A percentile compares a stretch with the other conserved stretches of the same genome.
phyloP scores from a whole-genome alignment of 2,329 filamentous ascomycete genomes.

The Pezicula radicicola region DNA sequence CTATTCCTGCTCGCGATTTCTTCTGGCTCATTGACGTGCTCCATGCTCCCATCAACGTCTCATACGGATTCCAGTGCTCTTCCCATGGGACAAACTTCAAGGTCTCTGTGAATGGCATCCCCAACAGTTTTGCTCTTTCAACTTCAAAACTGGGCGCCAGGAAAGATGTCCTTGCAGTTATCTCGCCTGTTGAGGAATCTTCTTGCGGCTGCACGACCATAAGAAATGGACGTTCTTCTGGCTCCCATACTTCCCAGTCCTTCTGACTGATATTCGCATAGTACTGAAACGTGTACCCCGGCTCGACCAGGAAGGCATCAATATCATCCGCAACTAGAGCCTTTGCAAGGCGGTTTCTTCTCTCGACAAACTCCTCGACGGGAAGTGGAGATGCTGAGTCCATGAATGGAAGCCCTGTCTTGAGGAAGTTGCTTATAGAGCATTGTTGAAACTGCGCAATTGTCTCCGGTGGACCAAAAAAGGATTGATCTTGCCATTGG shows the following conservation, averaged over 20 bases:
- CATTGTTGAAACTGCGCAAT: slow-evolving; percentile 39
- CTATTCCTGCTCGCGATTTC: slow-evolving; percentile 24
- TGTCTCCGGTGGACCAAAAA: slow-evolving; percentile 2
- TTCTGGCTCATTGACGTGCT: not conserved
- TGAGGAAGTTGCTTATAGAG: slow-evolving; percentile 44
- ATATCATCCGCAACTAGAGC: slow-evolving; percentile 48
- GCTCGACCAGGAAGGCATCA: slow-evolving; percentile 61
- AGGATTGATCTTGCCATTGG: not conserved
- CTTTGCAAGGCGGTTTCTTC: slow-evolving; percentile 52
- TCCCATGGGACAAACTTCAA: slow-evolving; percentile 58
- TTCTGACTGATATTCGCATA: slow-evolving; percentile 59
- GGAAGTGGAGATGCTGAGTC: slow-evolving; percentile 43
- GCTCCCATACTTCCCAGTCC: slow-evolving; percentile 65
- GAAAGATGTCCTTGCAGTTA: slow-evolving; percentile 54
- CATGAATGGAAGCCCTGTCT: slow-evolving; percentile 48
- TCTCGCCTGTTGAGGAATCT: slow-evolving; percentile 31
- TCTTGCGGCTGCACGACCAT: slow-evolving; percentile 53
- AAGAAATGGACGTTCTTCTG: slow-evolving; percentile 60
- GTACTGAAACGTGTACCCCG: slow-evolving; percentile 62
- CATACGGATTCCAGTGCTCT: slow-evolving; percentile 63
- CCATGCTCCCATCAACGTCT: slow-evolving; percentile 44
- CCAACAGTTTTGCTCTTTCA: slow-evolving; percentile 53
- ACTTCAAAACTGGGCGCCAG: slow-evolving; percentile 59
- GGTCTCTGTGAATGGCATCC: slow-evolving; percentile 49
- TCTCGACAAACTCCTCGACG: slow-evolving; percentile 48